Evolutionary conservation across 1,284 basidiomycete genomes (phyloP), one percentile per base, ranked within the genome.

Genomic region (Blastosporella zonata): DNA sequence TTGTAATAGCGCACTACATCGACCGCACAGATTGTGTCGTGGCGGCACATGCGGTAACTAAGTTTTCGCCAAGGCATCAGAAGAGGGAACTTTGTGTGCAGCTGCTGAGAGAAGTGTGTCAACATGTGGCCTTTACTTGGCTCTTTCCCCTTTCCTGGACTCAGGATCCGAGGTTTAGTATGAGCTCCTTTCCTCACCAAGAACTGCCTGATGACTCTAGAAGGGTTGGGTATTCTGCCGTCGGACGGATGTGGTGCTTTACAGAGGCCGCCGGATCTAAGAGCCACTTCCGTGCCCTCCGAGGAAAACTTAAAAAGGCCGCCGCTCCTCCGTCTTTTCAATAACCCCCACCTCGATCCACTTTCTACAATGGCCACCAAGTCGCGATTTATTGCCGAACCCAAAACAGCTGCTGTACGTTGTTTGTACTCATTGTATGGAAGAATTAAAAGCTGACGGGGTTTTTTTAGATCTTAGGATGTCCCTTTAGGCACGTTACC

Each of bases 361-460:
- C 20, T 29, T 50, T 29, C 21, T 23, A 52, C 9, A 31, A 67
- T 68, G 65, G 46, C 60, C 39, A 51, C 46, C 42, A 60, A 62
- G 52, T 56, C 63, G n/a, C 65, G 68, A 61, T 90, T 87, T 62
- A 67, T 91, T 47, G 63, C 74, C 13, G 73, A 84, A 52, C 87
- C 87, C 35, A 84, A 81, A 67, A 87, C 84, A 4, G 74, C 78
- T 42, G 81, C 82, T 43, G 85, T 87, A 62, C 67, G 84, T 54
- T 38, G 13, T 46, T 7, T n/a, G 28, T 4, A 27, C 36, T 23
- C 18, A 28, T 13, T 40, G 7, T 28, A 35, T 50, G 5, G 34
- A 34, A 22, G 33, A 38, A 47, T 36, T 39, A 21, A 41, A 34
- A 31, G 35, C 45, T 41, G 41, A 43, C 27, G 47, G 8, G 43